Evolutionary conservation across 306 rosid genomes (phyloP), one percentile per base, ranked within the genome.

Genomic region (Vicia sativa): DNA sequence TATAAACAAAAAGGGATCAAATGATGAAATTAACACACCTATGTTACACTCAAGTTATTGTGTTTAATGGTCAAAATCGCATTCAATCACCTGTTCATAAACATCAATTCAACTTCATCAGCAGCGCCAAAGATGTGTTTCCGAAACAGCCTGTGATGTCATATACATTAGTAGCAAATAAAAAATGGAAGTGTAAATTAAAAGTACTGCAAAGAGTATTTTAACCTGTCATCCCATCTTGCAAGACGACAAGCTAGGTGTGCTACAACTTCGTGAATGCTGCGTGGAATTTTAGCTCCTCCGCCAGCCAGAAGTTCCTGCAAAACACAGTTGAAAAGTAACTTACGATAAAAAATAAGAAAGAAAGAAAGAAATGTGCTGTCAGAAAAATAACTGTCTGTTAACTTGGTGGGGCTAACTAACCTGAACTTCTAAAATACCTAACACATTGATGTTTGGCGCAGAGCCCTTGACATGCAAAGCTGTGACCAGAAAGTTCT

Each of bases 391-490:
- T 31, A 39, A 18, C 26, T 49, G 41, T 54, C 25, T 38, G 2
- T 55, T 55, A 50, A 68, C 16, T 18, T 41, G 23, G 49, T 15
- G 19, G 67, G 37, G 57, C 53, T 70, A 34, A 35, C 72, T 60
- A 44, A 93, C 98, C 98, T 93, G 87, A 82, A 93, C 97, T 78
- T 93, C 97, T 77, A 92, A 72, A 76, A 88, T 82, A 25, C 98
- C 97, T 74, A 93, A 75, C 23, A 88, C 89, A 26, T 92, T 90
- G 71, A 81, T 54, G 54, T 76, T 86, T 46, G 95, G 72, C 16
- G 78, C 76, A 13, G 61, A 53, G 25, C 91, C 98, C 76, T 93
- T 93, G 21, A 88, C 77, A 88, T 93, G 97, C 80, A 90, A 66
- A 39, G 75, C 87, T 54, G 98, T 90, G 19, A 93, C 81, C 62